These are phyloP conservation scores for Bisporella sp. DNA, from an alignment of 2,329 filamentous ascomycete species.

Conservation along the genomic window DNA sequence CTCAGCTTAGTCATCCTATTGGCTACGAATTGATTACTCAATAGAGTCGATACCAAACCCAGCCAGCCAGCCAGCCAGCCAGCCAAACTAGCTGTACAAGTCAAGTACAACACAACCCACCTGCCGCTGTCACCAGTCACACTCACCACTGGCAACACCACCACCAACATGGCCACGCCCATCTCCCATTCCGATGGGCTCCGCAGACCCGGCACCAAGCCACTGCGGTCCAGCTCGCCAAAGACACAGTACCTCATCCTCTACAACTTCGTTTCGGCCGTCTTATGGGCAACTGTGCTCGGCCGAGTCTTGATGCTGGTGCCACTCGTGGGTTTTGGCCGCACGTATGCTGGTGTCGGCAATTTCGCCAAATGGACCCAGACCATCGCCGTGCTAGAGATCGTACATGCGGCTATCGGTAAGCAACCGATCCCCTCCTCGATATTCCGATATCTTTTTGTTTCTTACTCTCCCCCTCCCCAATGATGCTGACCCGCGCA, in stretches of 20 bases:
- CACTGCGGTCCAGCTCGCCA: constrained; percentile 32
- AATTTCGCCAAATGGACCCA: constrained; percentile 73
- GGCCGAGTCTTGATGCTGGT: constrained; percentile 55
- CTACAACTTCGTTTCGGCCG: constrained; percentile 76
- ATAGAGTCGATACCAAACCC: background rate
- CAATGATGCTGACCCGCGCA: background rate
- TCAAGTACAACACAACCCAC: background rate
- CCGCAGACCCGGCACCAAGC: constrained; percentile 18
- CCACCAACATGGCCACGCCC: constrained; percentile 12
- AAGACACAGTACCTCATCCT: constrained; percentile 68
- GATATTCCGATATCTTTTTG: background rate
- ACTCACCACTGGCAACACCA: background rate
- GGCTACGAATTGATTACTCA: background rate
- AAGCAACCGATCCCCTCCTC: constrained; percentile 20
- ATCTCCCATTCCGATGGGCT: constrained; percentile 3
- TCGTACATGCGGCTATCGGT: constrained; percentile 76
- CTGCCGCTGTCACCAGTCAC: background rate
- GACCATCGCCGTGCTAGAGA: constrained; percentile 74
- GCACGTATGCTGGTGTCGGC: constrained; percentile 56
- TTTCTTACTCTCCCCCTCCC: background rate
- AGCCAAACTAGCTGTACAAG: background rate
- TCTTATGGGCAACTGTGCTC: constrained; percentile 74
- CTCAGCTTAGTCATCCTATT: too few relatives aligned
- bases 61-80: background rate
- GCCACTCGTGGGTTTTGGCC: constrained; percentile 43